A percentile compares a stretch with the other conserved stretches of the same genome.
phyloP scores from a whole-genome alignment of 164 flowering plant genomes.

The Nelumbo lutea region DNA sequence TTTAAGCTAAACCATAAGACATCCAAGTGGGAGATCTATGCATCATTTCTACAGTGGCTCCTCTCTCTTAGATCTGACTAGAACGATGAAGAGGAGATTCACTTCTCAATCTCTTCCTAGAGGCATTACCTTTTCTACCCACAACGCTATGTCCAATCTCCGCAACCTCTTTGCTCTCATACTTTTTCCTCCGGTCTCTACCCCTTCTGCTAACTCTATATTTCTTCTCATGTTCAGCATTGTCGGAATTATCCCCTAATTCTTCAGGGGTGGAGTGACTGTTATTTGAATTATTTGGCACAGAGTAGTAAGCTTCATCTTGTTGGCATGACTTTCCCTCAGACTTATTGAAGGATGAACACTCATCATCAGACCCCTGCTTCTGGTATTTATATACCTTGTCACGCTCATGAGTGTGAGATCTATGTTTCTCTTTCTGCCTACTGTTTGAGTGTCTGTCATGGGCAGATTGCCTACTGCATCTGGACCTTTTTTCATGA shows the following conservation, averaged over 20 bases:
- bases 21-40: background rate
- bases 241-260: background rate
- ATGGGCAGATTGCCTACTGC: background rate
- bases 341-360: background rate
- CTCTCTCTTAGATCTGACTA: slow-evolving; percentile 5
- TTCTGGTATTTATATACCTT: background rate
- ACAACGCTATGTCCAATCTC: background rate
- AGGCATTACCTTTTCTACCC: background rate
- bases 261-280: background rate
- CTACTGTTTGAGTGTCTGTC: background rate
- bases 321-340: background rate
- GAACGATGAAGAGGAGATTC: slow-evolving; percentile 6
- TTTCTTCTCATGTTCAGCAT: background rate
- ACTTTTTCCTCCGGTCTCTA: background rate
- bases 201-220: background rate
- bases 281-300: background rate
- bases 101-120: slow-evolving; percentile 15
- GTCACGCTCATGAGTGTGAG: background rate
- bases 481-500: background rate
- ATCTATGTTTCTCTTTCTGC: slow-evolving; percentile 2
- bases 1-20: no score
- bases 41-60: background rate
- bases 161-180: background rate
- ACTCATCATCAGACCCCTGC: background rate
- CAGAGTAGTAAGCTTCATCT: background rate